Evolutionary conservation across 768 basidiomycete species (phyloP), one percentile per base, ranked within the genome.

Genomic region (Mycena galericulata): DNA sequence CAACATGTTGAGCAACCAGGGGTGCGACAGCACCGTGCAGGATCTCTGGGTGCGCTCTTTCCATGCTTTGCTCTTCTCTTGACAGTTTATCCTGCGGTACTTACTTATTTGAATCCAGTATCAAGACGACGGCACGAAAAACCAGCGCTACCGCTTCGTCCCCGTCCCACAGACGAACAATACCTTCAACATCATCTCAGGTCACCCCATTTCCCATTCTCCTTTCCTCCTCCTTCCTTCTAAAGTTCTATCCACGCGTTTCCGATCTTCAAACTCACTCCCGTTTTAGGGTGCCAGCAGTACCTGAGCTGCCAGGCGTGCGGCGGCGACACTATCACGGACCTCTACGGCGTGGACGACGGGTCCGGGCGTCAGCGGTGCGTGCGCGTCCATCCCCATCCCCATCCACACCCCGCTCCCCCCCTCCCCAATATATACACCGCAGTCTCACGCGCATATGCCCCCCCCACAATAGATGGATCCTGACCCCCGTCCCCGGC

Each of bases 111-210:
- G n/a, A n/a, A 24, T 49, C 2, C n/a, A 50, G 66, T 45, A n/a
- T 26, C 45, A 40, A 10, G 68, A 69, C 29, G 68, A 69, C 38
- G 63, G 46, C 4, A 29, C 51, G 2, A 63, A 69, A n/a, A 69
- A 69, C 20, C 68, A 69, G 54, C 63, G 68, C 43, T 69, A 69
- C 36, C 63, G 68, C 40, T 69, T 69, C 58, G 68, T 69, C 7
- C 62, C 62, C 26, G 68, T 69, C 18, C 68, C 68, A 15, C 63
- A 63, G 17, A 41, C 41, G 14, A 69, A 26, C 41, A 69, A 69
- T 26, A 69, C 68, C 15, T 69, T 69, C 54, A 69, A 69, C 59
- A 65, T 69, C 2, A 65, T 69, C 6, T 29, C 68, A 14, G 68
- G 68, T 65, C 29, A 5, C 40, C 27, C 26, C 34, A 12, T 36